Evolutionary conservation across 768 basidiomycete species (phyloP).

Genomic region (Termitomyces sp.): DNA sequence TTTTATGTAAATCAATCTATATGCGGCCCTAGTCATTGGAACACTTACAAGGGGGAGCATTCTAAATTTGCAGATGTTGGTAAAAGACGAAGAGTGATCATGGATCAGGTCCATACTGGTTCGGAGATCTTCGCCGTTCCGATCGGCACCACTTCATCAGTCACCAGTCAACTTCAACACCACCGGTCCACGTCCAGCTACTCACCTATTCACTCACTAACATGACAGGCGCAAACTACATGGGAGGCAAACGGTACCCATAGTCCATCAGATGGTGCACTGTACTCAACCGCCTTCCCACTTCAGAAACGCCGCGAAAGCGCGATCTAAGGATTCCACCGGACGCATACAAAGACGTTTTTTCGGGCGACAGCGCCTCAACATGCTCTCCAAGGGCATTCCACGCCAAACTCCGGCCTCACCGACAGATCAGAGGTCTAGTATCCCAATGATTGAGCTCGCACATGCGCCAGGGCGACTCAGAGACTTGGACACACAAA

Average conservation of each 20-base stretch:
- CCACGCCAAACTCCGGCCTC: not conserved
- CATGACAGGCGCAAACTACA: conserved; percentile 73
- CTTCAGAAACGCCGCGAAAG: conserved; percentile 54
- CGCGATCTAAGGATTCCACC: conserved; percentile 52
- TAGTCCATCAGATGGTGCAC: not conserved
- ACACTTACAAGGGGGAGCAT: no score
- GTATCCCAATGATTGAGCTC: not conserved
- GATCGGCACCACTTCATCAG: no score
- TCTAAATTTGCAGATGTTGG: no score
- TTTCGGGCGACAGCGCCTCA: conserved; percentile 58
- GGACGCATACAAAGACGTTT: conserved; percentile 54
- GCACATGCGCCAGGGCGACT: not conserved
- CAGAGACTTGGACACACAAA: not conserved
- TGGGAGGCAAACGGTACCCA: conserved; percentile 65
- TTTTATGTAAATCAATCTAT: no score
- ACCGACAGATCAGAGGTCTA: not conserved
- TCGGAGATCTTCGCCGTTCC: no score
- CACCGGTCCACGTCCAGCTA: not conserved
- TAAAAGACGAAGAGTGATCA: no score
- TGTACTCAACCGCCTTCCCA: not conserved
- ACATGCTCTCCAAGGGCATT: conserved; percentile 44
- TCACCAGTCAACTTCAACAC: not conserved
- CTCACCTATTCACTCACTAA: not conserved
- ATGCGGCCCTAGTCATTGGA: no score
- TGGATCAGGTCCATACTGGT: no score